These are phyloP conservation scores for Aspergillus conjunctus DNA, from an alignment of 495 filamentous ascomycete species.

Conservation along the genomic window DNA sequence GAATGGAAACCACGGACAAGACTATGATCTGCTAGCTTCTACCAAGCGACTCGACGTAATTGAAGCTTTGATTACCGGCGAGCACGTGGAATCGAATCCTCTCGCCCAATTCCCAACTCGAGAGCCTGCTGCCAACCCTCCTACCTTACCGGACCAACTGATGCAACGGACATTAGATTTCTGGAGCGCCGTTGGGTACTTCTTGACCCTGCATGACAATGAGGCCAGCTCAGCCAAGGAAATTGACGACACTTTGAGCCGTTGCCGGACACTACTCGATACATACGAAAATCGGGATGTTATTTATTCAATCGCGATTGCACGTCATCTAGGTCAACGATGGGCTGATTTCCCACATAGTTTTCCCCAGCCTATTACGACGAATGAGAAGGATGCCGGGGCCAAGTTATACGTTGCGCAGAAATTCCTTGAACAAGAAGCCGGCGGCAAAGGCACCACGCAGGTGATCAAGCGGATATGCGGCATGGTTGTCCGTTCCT, in stretches of 20 bases:
- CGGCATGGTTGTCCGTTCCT: constrained; percentile 66
- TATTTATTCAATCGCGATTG: constrained; percentile 83
- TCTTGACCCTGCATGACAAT: constrained; percentile 67
- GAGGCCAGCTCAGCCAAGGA: constrained; percentile 57
- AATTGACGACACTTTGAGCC: constrained; percentile 63
- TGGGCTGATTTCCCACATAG: constrained; percentile 65
- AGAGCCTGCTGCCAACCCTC: constrained; percentile 44
- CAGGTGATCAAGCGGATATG: constrained; percentile 79
- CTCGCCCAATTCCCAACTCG: constrained; percentile 49
- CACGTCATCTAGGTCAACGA: constrained; percentile 69
- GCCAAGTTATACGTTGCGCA: constrained; percentile 78
- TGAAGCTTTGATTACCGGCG: constrained; percentile 71
- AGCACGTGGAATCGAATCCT: constrained; percentile 60
- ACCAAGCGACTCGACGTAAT: constrained; percentile 72
- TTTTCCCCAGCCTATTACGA: constrained; percentile 57
- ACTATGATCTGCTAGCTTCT: constrained; percentile 60
- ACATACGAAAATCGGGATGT: constrained; percentile 88
- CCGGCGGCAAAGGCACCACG: constrained; percentile 69
- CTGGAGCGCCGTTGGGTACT: constrained; percentile 75
- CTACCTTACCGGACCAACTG: constrained; percentile 50
- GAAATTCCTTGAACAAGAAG: constrained; percentile 77
- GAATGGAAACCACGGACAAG: constrained; percentile 40
- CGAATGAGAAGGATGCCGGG: constrained; percentile 69
- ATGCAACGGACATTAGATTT: constrained; percentile 71
- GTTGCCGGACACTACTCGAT: constrained; percentile 69